Evolutionary conservation across 179 eudicot genomes (phyloP).

Genomic region (Beta lomatogona): DNA sequence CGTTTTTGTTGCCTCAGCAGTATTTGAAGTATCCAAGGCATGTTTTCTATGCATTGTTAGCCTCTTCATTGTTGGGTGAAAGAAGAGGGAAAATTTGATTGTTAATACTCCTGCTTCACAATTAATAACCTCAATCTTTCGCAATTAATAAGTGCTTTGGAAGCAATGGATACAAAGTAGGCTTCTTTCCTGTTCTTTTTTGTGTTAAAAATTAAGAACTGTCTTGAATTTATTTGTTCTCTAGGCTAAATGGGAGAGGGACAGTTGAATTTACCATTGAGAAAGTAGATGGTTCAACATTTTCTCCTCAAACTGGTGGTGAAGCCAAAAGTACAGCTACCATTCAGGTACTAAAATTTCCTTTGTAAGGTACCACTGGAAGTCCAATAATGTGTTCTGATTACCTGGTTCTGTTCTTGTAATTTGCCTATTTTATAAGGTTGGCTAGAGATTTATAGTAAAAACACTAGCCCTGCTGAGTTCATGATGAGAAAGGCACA

Average conservation of each 20-base stretch:
- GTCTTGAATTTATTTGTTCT: conserved; percentile 11
- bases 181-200: background rate
- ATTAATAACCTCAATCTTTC: background rate
- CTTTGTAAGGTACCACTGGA: background rate
- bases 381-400: background rate
- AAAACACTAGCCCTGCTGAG: too few relatives aligned
- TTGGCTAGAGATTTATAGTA: too few relatives aligned
- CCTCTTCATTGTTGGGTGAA: background rate
- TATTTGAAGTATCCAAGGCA: conserved; percentile 83
- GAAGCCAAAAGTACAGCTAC: conserved; percentile 62
- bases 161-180: background rate
- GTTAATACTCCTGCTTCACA: background rate
- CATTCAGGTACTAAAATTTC: conserved; percentile 57
- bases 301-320: conserved; percentile 82
- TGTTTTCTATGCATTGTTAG: conserved; percentile 25
- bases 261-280: conserved; percentile 75
- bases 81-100: background rate
- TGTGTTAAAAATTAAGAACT: background rate
- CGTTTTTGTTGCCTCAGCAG: conserved; percentile 81
- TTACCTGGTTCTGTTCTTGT: background rate
- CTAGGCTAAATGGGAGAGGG: conserved; percentile 83
- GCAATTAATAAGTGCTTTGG: background rate
- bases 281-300: conserved; percentile 83
- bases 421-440: background rate
- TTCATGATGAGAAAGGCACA: too few relatives aligned